Percentiles rank a stretch among this genome's conserved stretches.
Conservation (phyloP, 345 rosid species). For the Sonneratia alba region DNA sequence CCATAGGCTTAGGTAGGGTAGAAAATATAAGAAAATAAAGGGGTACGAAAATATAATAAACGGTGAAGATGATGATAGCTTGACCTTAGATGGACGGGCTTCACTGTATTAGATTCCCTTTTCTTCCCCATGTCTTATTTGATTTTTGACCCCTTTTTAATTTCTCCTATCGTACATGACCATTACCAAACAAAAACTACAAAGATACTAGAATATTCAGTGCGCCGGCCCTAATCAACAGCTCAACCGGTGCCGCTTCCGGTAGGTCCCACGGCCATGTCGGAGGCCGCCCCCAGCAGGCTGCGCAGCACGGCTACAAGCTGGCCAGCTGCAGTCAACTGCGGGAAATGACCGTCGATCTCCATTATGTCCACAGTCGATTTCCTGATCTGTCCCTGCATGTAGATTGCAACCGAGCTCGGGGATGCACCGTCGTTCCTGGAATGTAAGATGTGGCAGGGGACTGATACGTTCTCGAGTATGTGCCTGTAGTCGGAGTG, state of each 20-base stretch:
- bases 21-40: too few species aligned
- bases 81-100: too few species aligned
- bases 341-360: constrained; percentile 7
- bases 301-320: constrained; percentile 4
- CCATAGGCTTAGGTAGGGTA: too few species aligned
- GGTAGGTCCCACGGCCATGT: neutral
- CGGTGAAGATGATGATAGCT: too few species aligned
- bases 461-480: constrained; percentile 5
- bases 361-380: constrained; percentile 11
- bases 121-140: too few species aligned
- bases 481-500: constrained; percentile 7
- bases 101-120: too few species aligned
- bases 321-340: constrained; percentile 3
- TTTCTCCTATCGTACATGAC: too few species aligned
- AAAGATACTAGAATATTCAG: too few species aligned
- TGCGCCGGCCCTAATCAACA: neutral
- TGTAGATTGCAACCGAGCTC: constrained; percentile 6
- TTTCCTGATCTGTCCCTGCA: constrained; percentile 5
- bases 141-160: too few species aligned
- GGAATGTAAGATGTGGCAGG: constrained; percentile 12
- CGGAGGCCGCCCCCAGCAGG: neutral
- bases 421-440: constrained; percentile 8
- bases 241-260: neutral
- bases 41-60: too few species aligned
- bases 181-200: too few species aligned